Evolutionary conservation across 768 basidiomycete genomes (phyloP).

Genomic region (Tylopilus vinaceipallidus): DNA sequence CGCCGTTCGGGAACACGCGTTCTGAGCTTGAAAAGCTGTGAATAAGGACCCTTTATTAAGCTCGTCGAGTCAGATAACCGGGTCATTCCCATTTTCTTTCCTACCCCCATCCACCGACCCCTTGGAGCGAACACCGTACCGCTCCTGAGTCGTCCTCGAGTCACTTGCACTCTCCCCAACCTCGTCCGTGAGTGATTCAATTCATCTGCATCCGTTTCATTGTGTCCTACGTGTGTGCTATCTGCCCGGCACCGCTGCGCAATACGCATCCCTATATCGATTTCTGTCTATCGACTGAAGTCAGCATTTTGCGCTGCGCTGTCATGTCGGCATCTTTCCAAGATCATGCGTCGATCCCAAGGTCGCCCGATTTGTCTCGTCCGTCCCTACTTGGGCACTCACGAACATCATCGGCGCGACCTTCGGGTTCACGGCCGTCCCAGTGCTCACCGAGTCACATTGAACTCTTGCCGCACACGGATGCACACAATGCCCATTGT

Average conservation of each 20-base stretch:
- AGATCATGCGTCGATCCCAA: constrained; percentile 19
- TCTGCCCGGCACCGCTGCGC: constrained; percentile 22
- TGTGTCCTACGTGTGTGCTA: constrained; percentile 31
- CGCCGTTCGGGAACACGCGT: constrained; percentile 23
- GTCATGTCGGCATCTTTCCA: constrained; percentile 12
- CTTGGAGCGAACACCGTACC: constrained; percentile 16
- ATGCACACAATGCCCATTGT: constrained; percentile 24
- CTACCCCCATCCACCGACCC: constrained; percentile 19
- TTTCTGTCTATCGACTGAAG: constrained; percentile 32
- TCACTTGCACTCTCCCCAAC: constrained; percentile 15
- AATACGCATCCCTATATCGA: constrained; percentile 11
- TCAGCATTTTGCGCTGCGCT: constrained; percentile 18
- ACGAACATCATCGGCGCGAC: constrained; percentile 32
- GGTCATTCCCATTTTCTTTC: constrained; percentile 7
- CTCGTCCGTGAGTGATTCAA: constrained; percentile 28
- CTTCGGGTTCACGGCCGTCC: constrained; percentile 19
- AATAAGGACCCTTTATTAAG: constrained; percentile 30
- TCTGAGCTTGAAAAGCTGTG: constrained; percentile 39
- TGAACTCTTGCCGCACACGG: constrained; percentile 19
- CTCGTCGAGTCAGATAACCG: constrained; percentile 24
- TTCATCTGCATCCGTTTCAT: constrained; percentile 28
- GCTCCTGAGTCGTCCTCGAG: constrained; percentile 22
- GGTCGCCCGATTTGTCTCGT: constrained; percentile 36
- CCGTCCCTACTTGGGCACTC: constrained; percentile 24
- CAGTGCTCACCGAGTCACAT: constrained; percentile 25